Evolutionary conservation across 345 rosid genomes (phyloP), one percentile per base, ranked within the genome.

Genomic region (Alliaria petiolata): DNA sequence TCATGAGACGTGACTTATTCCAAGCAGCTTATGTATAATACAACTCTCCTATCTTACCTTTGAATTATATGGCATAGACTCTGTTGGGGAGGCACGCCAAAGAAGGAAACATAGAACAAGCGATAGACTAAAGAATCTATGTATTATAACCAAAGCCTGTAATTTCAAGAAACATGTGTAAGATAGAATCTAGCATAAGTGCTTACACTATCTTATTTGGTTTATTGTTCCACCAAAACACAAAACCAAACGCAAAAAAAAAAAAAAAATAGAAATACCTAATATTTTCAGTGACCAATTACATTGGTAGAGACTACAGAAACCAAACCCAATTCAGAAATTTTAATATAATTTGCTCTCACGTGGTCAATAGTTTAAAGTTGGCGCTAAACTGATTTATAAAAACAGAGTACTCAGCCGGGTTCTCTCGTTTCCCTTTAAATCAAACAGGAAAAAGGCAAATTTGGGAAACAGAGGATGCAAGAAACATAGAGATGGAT

Each of bases 81-180:
- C 90, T 2, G 64, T 63, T 0, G 96, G 80, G 7, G 98, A 90
- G 43, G 83, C 79, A 7, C 73, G 85, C 97, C 97, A 93, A 40
- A 93, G 83, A 72, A 87, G 30, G 71, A 88, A 90, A 80, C 92
- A 89, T 17, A 86, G 67, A 67, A 88, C 81, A 43, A 90, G 91
- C 4, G 96, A 87, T 30, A 89, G 62, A 78, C 98, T 86, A 84
- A 93, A 93, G 82, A 93, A 90, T 77, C 98, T 88, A 83, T 88
- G 97, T 80, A 93, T 87, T 71, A 86, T 81, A 79, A 86, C 86
- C 86, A 93, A 87, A 72, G 91, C 98, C 98, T 90, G 95, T 57
- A 81, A 85, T 81, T 84, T 67, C 79, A 79, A 86, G 60, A 80
- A 28, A 64, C 77, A 81, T 46, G 67, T 31, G 69, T 83, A 67